These are phyloP conservation scores for Cutaneotrichosporon daszewskae DNA, from an alignment of 1,284 basidiomycete genomes.

Conservation along the genomic window DNA sequence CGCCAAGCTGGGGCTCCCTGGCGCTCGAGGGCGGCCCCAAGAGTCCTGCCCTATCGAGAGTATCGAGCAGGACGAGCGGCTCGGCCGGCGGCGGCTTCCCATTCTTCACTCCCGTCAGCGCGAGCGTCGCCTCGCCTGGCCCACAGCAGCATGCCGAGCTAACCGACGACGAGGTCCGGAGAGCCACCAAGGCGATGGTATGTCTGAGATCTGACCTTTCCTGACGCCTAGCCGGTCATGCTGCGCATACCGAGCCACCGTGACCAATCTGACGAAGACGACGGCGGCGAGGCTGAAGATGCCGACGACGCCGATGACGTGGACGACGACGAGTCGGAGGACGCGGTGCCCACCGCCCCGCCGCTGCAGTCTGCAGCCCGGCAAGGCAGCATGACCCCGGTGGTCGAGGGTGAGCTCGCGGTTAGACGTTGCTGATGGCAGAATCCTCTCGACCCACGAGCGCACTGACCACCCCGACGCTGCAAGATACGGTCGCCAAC, in stretches of 20 bases:
- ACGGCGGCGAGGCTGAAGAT: constrained; percentile 24
- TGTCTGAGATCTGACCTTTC: neutral
- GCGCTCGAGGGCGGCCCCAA: constrained; percentile 33
- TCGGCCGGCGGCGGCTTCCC: constrained; percentile 26
- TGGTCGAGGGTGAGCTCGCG: neutral
- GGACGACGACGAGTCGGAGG: constrained; percentile 1
- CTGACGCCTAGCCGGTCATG: constrained; percentile 40
- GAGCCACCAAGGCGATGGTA: constrained; percentile 43
- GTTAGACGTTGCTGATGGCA: too few species aligned
- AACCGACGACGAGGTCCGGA: constrained; percentile 38
- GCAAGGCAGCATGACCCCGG: neutral
- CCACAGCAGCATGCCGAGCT: constrained; percentile 17
- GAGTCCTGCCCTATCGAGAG: constrained; percentile 19
- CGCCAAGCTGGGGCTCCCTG: constrained; percentile 35
- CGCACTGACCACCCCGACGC: too few species aligned
- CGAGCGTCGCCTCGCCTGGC: constrained; percentile 8
- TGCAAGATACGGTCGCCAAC: too few species aligned
- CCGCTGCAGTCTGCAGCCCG: neutral
- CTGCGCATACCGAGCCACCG: constrained; percentile 14
- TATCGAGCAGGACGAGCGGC: neutral
- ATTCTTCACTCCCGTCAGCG: constrained; percentile 12
- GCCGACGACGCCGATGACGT: constrained; percentile 19
- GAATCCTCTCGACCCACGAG: too few species aligned
- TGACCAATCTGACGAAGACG: constrained; percentile 23
- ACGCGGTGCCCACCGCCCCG: neutral